These are phyloP conservation scores for Cyclotella atomus DNA, from an alignment of 108 stramenopile genomes.

Conservation along the genomic window DNA sequence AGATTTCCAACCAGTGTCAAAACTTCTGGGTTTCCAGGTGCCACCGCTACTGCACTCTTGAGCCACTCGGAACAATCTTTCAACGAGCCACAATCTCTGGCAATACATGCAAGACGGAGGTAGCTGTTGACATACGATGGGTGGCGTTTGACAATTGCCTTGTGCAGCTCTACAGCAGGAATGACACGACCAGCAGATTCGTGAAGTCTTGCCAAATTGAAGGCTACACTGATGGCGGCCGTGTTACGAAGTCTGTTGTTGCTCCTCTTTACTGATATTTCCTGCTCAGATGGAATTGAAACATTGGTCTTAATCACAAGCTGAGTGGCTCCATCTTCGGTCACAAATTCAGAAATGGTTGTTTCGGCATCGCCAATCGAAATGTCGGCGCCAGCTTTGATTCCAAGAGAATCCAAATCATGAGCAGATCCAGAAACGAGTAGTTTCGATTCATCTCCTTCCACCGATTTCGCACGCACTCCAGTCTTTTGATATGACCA, in stretches of 20 bases:
- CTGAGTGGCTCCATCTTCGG: constrained; percentile 27
- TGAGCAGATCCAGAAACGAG: constrained; percentile 33
- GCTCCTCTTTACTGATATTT: constrained; percentile 62
- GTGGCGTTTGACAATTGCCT: constrained; percentile 82
- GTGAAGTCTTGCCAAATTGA: constrained; percentile 87
- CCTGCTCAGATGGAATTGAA: constrained; percentile 10
- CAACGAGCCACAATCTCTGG: constrained; percentile 85
- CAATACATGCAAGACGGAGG: constrained; percentile 85
- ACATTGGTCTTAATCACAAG: constrained; percentile 20
- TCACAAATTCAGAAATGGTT: constrained; percentile 21
- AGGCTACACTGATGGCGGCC: constrained; percentile 74
- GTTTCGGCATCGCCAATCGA: constrained; percentile 29
- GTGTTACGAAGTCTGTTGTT: constrained; percentile 64
- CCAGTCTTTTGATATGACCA: constrained; percentile 59
- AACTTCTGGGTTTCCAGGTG: constrained; percentile 88
- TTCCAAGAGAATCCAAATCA: constrained; percentile 30
- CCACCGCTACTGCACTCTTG: constrained; percentile 78
- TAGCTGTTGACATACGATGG: constrained; percentile 88
- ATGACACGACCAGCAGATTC: constrained; percentile 76
- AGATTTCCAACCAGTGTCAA: constrained; percentile 90
- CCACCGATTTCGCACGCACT: constrained; percentile 16
- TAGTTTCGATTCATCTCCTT: constrained; percentile 21
- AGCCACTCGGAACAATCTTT: constrained; percentile 89
- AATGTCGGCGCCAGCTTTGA: constrained; percentile 53
- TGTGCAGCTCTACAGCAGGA: constrained; percentile 87